Conservation (phyloP, 768 basidiomycete genomes). For the Gloeostereum incarnatum region DNA sequence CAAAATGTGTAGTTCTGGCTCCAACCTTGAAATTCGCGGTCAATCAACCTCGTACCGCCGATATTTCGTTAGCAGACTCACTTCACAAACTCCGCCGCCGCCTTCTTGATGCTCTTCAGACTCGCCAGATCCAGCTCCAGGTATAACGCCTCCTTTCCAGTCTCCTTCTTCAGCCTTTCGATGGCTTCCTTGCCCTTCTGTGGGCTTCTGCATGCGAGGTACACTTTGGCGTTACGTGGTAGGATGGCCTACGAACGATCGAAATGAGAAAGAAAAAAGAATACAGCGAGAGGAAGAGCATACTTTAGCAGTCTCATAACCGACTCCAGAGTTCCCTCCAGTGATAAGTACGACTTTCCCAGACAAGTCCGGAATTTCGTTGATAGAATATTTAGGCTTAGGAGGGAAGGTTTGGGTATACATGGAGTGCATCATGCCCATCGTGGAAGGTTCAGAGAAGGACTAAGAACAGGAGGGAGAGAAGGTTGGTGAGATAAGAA, state of each 20-base stretch:
- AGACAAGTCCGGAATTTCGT: conserved; percentile 18
- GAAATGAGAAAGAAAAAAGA: no score
- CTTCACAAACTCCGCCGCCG: conserved; percentile 24
- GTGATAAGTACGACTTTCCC: conserved; percentile 18
- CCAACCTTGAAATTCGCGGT: conserved; percentile 11
- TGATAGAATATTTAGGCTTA: no score
- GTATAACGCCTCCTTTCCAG: conserved; percentile 25
- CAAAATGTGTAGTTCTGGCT: conserved; percentile 16
- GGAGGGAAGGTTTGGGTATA: not conserved
- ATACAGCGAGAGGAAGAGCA: no score
- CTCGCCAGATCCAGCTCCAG: conserved; percentile 28
- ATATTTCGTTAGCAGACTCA: conserved; percentile 1
- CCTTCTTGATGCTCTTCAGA: conserved; percentile 21
- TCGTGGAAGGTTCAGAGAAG: no score
- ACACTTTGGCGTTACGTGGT: conserved; percentile 27
- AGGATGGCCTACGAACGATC: conserved; percentile 24
- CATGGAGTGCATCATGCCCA: not conserved
- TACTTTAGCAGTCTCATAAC: conserved; percentile 20
- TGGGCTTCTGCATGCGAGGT: conserved; percentile 25
- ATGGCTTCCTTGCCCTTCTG: conserved; percentile 24
- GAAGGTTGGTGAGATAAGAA: no score
- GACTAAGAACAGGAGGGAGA: no score
- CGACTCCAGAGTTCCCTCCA: conserved; percentile 30
- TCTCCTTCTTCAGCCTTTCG: conserved; percentile 21
- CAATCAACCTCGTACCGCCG: not conserved